These are phyloP conservation scores for Chamaecyparis obtusa DNA, from an alignment of 75 land plant genomes.

Conservation along the genomic window DNA sequence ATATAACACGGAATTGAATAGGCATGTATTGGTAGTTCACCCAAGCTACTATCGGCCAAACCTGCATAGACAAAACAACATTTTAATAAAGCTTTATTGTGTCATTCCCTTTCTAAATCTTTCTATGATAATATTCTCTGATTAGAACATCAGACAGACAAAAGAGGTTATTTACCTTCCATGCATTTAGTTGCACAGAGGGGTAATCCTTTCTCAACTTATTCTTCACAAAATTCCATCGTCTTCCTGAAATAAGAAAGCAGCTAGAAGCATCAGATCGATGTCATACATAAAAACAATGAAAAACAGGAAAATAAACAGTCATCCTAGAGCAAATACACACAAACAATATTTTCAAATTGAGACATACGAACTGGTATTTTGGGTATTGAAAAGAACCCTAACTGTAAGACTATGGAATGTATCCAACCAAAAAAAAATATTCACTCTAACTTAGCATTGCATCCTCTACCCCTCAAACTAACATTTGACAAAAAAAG, in stretches of 20 bases:
- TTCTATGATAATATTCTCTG: background rate
- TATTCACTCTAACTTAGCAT: background rate
- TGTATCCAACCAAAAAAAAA: background rate
- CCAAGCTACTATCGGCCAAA: constrained; percentile 82
- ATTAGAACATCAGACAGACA: background rate
- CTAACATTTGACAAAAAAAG: background rate
- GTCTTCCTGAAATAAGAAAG: constrained; percentile 53
- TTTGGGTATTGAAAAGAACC: background rate
- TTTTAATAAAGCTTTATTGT: background rate
- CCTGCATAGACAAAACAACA: constrained; percentile 31
- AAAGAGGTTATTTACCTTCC: constrained; percentile 62
- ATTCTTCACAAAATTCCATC: constrained; percentile 69
- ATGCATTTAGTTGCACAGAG: constrained; percentile 77
- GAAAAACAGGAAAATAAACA: background rate
- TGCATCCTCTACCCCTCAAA: background rate
- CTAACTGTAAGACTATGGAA: background rate
- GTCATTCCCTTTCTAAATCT: background rate
- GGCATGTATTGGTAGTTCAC: constrained; percentile 85
- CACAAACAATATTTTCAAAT: background rate
- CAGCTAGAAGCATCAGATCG: background rate
- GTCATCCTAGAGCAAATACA: background rate
- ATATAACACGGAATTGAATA: constrained; percentile 81
- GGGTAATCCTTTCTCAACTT: constrained; percentile 75
- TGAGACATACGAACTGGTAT: background rate
- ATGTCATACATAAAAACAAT: background rate